Evolutionary conservation across 495 filamentous ascomycete species (phyloP), one percentile per base, ranked within the genome.

Genomic region (Symbiotaphrina buchneri): DNA sequence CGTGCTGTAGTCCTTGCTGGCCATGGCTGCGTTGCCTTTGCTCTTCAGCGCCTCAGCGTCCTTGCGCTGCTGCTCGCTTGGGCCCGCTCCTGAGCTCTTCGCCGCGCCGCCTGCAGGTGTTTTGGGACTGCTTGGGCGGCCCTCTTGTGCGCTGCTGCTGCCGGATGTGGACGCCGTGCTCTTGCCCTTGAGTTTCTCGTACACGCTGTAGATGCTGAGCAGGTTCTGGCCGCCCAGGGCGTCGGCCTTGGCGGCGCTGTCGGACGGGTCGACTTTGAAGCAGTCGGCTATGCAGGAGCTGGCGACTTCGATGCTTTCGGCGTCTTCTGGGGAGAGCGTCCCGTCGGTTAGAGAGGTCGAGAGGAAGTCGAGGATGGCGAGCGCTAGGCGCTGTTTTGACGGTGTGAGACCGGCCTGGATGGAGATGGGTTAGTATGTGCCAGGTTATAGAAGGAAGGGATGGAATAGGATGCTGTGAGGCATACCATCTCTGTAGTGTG

Each of bases 361-460:
- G 18, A 97, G 72, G 62, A 93, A 97, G 55, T 93, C 81, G 57
- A 90, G 76, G 52, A 97, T 83, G 42, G 90, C 82, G 47, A 95
- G 77, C 44, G 87, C 90, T 35, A 97, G 71, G 54, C 84, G 79
- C 61, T 97, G 90, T 56, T 93, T 91, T 37, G 82, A 72, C 39
- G n/a, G n/a, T n/a, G n/a, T n/a, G n/a, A n/a, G n/a, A n/a, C n/a
- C n/a, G n/a, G n/a, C n/a, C n/a, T 10, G 29, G 17, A 8, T 29
- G 26, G 21, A 24, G 29, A 31, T 19, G 6, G 41, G 39, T 43
- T 42, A n/a, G n/a, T n/a, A n/a, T n/a, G n/a, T n/a, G n/a, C n/a
- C n/a, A n/a, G n/a, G n/a, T n/a, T n/a, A n/a, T n/a, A n/a, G n/a
- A n/a, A n/a, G n/a, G n/a, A n/a, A n/a, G n/a, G n/a, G n/a, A n/a